Evolutionary conservation across 1,139 yeast genomes (phyloP).

Genomic region (Taphrina pruni): DNA sequence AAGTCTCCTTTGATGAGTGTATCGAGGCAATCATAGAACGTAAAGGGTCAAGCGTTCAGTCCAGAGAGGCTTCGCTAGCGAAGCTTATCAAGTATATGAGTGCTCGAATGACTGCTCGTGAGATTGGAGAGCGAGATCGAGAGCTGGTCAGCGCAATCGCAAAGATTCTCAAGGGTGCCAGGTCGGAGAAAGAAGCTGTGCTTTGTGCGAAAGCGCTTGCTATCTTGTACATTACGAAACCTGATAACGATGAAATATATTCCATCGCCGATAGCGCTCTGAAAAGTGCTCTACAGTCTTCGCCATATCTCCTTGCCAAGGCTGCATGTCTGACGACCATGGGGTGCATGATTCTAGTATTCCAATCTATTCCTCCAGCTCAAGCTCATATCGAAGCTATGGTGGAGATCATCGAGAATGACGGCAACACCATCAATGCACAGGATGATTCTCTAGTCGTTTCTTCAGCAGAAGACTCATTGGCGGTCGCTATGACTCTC

Average conservation of each 20-base stretch:
- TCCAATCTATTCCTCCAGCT: conserved; percentile 38
- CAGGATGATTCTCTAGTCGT: conserved; percentile 44
- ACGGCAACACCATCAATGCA: conserved; percentile 46
- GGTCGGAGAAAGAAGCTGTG: conserved; percentile 43
- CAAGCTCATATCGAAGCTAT: conserved; percentile 41
- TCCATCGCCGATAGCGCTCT: conserved; percentile 20
- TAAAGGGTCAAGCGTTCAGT: conserved; percentile 42
- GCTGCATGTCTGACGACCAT: conserved; percentile 44
- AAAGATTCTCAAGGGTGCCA: conserved; percentile 42
- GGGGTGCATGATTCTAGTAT: conserved; percentile 42
- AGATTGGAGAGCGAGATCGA: conserved; percentile 42
- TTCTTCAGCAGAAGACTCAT: conserved; percentile 40
- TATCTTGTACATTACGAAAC: conserved; percentile 45
- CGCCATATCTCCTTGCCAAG: conserved; percentile 30
- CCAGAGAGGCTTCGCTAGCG: conserved; percentile 45
- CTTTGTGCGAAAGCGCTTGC: conserved; percentile 39
- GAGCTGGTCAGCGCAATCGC: conserved; percentile 43
- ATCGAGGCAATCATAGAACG: conserved; percentile 46
- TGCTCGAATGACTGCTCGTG: conserved; percentile 43
- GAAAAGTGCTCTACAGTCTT: conserved; percentile 25
- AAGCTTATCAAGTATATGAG: conserved; percentile 43
- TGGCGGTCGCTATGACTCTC: conserved; percentile 42
- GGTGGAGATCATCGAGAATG: conserved; percentile 45
- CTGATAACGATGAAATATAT: conserved; percentile 42
- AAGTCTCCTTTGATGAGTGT: conserved; percentile 42